Evolutionary conservation across 805 yeast species (phyloP).

Genomic region (Allodekkera sacchari): DNA sequence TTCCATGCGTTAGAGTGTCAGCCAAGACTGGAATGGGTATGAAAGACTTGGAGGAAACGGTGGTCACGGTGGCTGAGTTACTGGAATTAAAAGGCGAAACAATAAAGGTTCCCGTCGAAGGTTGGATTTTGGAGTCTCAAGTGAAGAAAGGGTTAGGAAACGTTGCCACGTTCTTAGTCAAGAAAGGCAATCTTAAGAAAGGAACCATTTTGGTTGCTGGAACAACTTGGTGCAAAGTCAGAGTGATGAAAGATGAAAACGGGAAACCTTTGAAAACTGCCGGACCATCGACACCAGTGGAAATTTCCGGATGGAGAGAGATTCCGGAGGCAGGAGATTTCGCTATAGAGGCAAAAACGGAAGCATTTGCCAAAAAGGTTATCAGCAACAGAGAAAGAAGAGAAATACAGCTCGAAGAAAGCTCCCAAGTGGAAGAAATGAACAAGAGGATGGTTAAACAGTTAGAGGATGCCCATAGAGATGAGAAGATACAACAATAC

Average conservation of each 20-base stretch:
- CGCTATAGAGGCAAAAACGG: slow-evolving; percentile 67
- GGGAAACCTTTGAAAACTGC: slow-evolving; percentile 60
- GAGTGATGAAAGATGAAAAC: slow-evolving; percentile 65
- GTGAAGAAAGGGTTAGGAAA: slow-evolving; percentile 76
- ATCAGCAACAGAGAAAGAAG: slow-evolving; percentile 54
- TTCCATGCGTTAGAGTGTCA: slow-evolving; percentile 79
- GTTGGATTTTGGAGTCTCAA: slow-evolving; percentile 84
- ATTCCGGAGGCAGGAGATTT: slow-evolving; percentile 88
- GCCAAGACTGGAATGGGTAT: slow-evolving; percentile 87
- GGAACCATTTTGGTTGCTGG: slow-evolving; percentile 84
- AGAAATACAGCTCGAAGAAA: slow-evolving; percentile 44
- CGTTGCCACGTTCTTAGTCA: slow-evolving; percentile 76
- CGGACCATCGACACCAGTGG: slow-evolving; percentile 84
- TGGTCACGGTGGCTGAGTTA: slow-evolving; percentile 76
- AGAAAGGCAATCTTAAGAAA: slow-evolving; percentile 63
- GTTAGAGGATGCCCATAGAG: slow-evolving; percentile 41
- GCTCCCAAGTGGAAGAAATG: slow-evolving; percentile 57
- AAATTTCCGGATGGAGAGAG: slow-evolving; percentile 89
- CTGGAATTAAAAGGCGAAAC: slow-evolving; percentile 64
- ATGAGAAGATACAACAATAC: slow-evolving; percentile 48
- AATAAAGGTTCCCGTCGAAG: slow-evolving; percentile 55
- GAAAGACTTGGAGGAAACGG: slow-evolving; percentile 84
- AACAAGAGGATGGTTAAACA: slow-evolving; percentile 58
- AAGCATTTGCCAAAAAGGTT: slow-evolving; percentile 68
- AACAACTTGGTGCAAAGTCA: slow-evolving; percentile 74